Conservation (phyloP, 192 early-diverging fungal species). For the Phlyctochytrium planicorne region DNA sequence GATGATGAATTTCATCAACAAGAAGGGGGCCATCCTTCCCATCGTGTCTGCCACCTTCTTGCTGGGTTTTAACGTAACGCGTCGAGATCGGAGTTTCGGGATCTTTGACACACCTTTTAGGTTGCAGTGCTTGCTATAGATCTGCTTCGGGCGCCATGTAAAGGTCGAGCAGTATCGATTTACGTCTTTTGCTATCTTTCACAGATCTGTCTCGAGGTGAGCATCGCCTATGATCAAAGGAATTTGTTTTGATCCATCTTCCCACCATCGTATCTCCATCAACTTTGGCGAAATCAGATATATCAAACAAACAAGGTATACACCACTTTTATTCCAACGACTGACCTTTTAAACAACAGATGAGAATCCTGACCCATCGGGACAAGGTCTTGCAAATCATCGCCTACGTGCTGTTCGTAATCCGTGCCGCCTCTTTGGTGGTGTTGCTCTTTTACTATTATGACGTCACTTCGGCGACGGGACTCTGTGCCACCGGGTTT, state of each 20-base stretch:
- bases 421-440: background rate
- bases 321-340: too few relatives aligned
- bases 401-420: background rate
- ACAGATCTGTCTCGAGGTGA: background rate
- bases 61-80: background rate
- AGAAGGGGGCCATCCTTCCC: background rate
- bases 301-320: constrained; percentile 2
- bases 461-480: background rate
- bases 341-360: too few relatives aligned
- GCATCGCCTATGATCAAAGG: too few relatives aligned
- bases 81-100: too few relatives aligned
- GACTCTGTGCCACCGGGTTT: background rate
- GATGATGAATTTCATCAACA: background rate
- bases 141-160: background rate
- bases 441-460: background rate
- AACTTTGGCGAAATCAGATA: too few relatives aligned
- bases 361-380: background rate
- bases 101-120: too few relatives aligned
- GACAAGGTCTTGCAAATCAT: background rate
- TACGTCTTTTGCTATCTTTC: background rate
- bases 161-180: background rate
- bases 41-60: background rate
- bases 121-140: background rate
- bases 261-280: too few relatives aligned
- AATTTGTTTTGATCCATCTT: too few relatives aligned